Percentiles rank a stretch among this genome's conserved stretches.
Evolutionary conservation across 805 yeast species (phyloP).

Genomic region (Lipomyces japonicus): DNA sequence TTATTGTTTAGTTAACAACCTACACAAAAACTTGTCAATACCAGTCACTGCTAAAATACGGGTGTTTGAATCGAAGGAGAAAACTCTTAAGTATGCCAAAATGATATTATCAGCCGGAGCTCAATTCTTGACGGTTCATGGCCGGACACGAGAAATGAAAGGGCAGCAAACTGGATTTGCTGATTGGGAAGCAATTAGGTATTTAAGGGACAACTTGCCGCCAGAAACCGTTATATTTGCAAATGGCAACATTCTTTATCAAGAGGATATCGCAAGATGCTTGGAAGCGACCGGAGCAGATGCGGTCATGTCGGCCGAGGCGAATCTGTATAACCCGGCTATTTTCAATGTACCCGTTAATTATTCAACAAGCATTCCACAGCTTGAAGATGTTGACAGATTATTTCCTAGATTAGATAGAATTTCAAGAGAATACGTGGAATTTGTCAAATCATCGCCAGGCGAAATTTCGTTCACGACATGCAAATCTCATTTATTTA

Average conservation of each 20-base stretch:
- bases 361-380: constrained; percentile 8
- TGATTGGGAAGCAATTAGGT: constrained; percentile 78
- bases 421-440: constrained; percentile 80
- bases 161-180: constrained; percentile 96
- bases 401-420: constrained; percentile 83
- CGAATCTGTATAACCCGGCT: constrained; percentile 90
- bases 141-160: constrained; percentile 94
- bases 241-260: constrained; percentile 91
- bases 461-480: constrained; percentile 75
- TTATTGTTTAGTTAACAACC: constrained; percentile 48
- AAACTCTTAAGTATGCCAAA: constrained; percentile 79
- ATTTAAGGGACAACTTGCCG: constrained; percentile 67
- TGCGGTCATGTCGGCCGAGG: constrained; percentile 97
- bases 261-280: constrained; percentile 76
- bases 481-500: constrained; percentile 90
- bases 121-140: constrained; percentile 90
- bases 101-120: constrained; percentile 93
- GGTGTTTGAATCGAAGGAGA: constrained; percentile 77
- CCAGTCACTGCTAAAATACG: constrained; percentile 97
- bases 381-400: constrained; percentile 50
- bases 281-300: constrained; percentile 63
- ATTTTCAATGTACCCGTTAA: constrained; percentile 47
- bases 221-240: constrained; percentile 89
- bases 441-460: constrained; percentile 60
- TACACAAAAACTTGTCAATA: constrained; percentile 64